Percentiles rank a stretch among this genome's conserved stretches.
Conservation (phyloP, 78 protist genomes). For the Dictyostelium capitatum region DNA sequence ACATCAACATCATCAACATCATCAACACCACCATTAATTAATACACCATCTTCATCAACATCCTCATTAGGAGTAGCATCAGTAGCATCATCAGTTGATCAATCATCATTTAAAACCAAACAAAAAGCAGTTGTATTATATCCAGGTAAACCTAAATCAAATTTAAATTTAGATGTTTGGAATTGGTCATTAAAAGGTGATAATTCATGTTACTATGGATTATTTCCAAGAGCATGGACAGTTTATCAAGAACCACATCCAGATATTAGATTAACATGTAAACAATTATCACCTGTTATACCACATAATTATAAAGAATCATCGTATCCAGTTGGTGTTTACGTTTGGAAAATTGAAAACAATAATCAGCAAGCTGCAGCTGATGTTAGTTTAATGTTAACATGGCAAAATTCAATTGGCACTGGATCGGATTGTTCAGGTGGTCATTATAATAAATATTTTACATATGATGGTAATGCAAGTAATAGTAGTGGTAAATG, state of each 20-base stretch:
- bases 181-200: constrained; percentile 77
- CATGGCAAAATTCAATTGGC: constrained; percentile 81
- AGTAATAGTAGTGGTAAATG: not conserved
- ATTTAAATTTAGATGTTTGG: constrained; percentile 69
- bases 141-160: constrained; percentile 72
- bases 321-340: constrained; percentile 77
- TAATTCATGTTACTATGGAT: constrained; percentile 49
- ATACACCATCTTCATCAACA: not conserved
- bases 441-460: constrained; percentile 58
- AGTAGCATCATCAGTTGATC: not conserved
- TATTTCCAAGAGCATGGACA: constrained; percentile 83
- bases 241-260: constrained; percentile 87
- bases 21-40: not conserved
- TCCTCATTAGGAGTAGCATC: not conserved
- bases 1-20: not conserved
- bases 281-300: constrained; percentile 83
- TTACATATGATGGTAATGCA: not conserved
- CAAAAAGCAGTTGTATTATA: constrained; percentile 48
- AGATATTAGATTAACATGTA: constrained; percentile 60
- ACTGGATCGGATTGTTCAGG: constrained; percentile 49
- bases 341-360: constrained; percentile 79
- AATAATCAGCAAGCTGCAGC: not conserved
- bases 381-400: constrained; percentile 76
- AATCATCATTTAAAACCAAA: not conserved
- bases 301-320: constrained; percentile 82